These are phyloP conservation scores for Violaceomyces palustris DNA, from an alignment of 1,284 basidiomycete genomes.

Conservation along the genomic window DNA sequence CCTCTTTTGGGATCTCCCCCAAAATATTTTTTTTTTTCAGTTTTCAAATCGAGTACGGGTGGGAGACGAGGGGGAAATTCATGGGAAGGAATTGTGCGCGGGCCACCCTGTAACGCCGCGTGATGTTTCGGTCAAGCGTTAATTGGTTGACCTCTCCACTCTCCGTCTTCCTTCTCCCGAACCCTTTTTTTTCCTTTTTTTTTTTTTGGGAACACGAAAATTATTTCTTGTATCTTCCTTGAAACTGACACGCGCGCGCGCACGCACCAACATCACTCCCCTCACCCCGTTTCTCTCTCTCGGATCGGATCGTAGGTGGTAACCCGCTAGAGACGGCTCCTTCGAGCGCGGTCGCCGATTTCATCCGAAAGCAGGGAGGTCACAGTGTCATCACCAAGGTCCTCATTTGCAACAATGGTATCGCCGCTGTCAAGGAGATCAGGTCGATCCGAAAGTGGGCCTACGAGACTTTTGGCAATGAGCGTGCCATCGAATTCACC, in stretches of 20 bases:
- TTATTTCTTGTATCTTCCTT: too few relatives aligned
- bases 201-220: neutral
- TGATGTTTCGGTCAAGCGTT: too few relatives aligned
- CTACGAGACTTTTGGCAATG: slow-evolving; percentile 96
- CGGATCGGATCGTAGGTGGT: too few relatives aligned
- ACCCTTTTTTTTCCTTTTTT: neutral
- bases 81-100: too few relatives aligned
- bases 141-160: neutral
- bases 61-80: too few relatives aligned
- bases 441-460: slow-evolving; percentile 99
- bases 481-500: slow-evolving; percentile 93
- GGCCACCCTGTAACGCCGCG: too few relatives aligned
- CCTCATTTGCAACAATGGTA: slow-evolving; percentile 63
- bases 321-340: slow-evolving; percentile 82
- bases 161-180: neutral
- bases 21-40: too few relatives aligned
- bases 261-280: neutral
- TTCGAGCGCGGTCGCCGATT: slow-evolving; percentile 76
- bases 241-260: neutral
- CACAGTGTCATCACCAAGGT: slow-evolving; percentile 99
- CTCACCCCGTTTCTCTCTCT: neutral
- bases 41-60: too few relatives aligned
- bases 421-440: slow-evolving; percentile 98
- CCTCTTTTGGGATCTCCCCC: too few relatives aligned
- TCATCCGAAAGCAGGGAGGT: slow-evolving; percentile 83